Evolutionary conservation across 345 rosid species (phyloP), one percentile per base, ranked within the genome.

Genomic region (Lepidium didymum): DNA sequence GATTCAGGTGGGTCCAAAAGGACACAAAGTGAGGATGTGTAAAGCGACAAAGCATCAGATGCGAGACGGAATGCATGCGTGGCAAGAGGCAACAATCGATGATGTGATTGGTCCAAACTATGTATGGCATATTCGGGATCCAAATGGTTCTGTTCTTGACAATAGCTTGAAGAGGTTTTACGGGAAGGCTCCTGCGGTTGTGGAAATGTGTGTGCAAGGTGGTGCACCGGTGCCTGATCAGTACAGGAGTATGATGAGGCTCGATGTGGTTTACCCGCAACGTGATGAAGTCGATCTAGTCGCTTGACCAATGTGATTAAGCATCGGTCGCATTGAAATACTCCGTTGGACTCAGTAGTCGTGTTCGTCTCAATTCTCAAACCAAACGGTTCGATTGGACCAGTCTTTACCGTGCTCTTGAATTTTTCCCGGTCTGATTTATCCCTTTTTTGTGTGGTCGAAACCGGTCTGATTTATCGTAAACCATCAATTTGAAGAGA

Each of bases 1-100:
- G 86, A 85, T 90, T 73, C 97, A 92, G 78, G 97, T 92, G 8
- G 93, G 98, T 59, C 96, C 96, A 3, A 88, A 82, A 81, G 98
- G 96, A 56, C 97, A 86, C 72, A 92, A 88, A 74, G 92, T 90
- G 12, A 85, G 87, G 78, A 82, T 84, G 83, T 90, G 98, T 81
- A 86, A 75, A 83, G 90, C 93, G 6, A 84, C 89, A 0, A 85
- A 85, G 76, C 98, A 90, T 74, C 92, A 86, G 79, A 70, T 86
- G 69, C 84, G 96, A 31, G 78, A 88, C 23, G 94, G 98, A 62
- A 75, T 86, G 80, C 96, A 88, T 46, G 94, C 92, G 0, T 92
- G 97, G 97, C 97, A 90, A 77, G 97, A 92, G 74, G 97, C 98
- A 1, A 86, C 81, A 0, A 56, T 85, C 2, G 83, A 87, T 61